phyloP scores from a whole-genome alignment of 2,329 filamentous ascomycete genomes.

The Conoideocrella luteorostrata region DNA sequence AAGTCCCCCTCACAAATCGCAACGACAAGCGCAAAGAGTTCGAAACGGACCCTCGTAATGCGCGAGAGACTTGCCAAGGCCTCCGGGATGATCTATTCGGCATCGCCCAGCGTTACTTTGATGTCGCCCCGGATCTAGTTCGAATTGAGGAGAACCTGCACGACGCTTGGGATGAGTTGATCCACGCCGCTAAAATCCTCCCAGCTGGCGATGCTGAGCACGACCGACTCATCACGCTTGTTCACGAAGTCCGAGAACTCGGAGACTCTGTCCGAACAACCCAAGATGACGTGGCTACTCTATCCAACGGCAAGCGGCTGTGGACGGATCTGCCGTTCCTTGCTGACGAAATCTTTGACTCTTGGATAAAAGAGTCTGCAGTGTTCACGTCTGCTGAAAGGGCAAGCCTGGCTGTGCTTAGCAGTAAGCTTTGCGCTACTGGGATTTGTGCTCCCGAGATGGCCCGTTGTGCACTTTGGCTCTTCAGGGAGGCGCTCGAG shows the following conservation, averaged over 20 bases:
- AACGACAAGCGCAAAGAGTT: slow-evolving; percentile 7
- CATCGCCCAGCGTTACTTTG: slow-evolving; percentile 6
- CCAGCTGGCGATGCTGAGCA: slow-evolving; percentile 10
- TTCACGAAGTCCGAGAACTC: slow-evolving; percentile 10
- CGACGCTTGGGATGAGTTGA: slow-evolving; percentile 13
- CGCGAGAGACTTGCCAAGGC: not conserved
- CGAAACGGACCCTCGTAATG: slow-evolving; percentile 1
- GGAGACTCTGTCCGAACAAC: too few species aligned
- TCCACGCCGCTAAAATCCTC: slow-evolving; percentile 9
- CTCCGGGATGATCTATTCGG: slow-evolving; percentile 7
- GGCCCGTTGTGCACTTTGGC: slow-evolving; percentile 8
- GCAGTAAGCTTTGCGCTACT: slow-evolving; percentile 9
- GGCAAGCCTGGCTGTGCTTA: slow-evolving; percentile 2
- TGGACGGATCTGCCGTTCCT: slow-evolving; percentile 10
- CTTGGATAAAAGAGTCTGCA: slow-evolving; percentile 3
- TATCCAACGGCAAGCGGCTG: slow-evolving; percentile 8
- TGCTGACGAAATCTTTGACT: slow-evolving; percentile 4
- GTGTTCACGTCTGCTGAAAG: not conserved
- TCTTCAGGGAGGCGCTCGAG: slow-evolving; percentile 7
- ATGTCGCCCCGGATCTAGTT: not conserved
- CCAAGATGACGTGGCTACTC: not conserved
- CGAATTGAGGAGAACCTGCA: slow-evolving; percentile 5
- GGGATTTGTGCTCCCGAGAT: slow-evolving; percentile 5
- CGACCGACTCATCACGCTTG: slow-evolving; percentile 11
- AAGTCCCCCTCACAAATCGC: not conserved